These are phyloP conservation scores for Puccinia coronata DNA, from an alignment of 1,284 basidiomycete species.

Conservation along the genomic window DNA sequence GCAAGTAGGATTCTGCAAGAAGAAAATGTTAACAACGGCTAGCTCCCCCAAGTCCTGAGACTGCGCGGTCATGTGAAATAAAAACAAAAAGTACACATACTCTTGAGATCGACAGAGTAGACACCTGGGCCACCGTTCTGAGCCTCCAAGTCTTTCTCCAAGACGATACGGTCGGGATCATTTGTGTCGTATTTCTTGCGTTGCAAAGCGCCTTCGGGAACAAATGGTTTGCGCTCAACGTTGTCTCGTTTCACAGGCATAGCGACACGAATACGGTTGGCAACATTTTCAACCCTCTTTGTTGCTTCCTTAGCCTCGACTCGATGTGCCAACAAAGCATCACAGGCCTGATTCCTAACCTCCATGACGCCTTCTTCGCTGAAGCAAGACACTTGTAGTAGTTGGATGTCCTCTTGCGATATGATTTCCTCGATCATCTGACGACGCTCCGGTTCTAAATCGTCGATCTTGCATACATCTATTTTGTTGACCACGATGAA, in stretches of 20 bases:
- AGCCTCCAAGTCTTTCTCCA: slow-evolving; percentile 77
- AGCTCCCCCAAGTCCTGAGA: not conserved
- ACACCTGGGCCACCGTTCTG: slow-evolving; percentile 85
- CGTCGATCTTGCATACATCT: slow-evolving; percentile 80
- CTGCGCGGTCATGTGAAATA: not conserved
- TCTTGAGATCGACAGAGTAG: slow-evolving; percentile 82
- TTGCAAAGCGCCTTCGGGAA: slow-evolving; percentile 70
- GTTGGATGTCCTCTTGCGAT: slow-evolving; percentile 69
- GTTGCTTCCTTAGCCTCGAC: slow-evolving; percentile 90
- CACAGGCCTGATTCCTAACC: slow-evolving; percentile 87
- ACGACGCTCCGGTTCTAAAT: slow-evolving; percentile 73
- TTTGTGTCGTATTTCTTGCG: slow-evolving; percentile 80
- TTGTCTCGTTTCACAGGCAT: slow-evolving; percentile 84
- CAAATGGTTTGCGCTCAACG: slow-evolving; percentile 76
- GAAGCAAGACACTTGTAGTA: slow-evolving; percentile 73
- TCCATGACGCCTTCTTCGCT: slow-evolving; percentile 95
- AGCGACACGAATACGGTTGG: slow-evolving; percentile 91
- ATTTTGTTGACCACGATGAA: slow-evolving; percentile 94
- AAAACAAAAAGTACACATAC: slow-evolving; percentile 62
- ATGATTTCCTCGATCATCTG: slow-evolving; percentile 82
- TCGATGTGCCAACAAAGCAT: slow-evolving; percentile 84
- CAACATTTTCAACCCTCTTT: slow-evolving; percentile 83
- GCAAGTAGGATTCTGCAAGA: slow-evolving; percentile 77
- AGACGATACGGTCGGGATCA: slow-evolving; percentile 71
- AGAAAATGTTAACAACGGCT: not conserved